These are phyloP conservation scores for Nemania diffusa DNA, from an alignment of 2,329 filamentous ascomycete genomes.

Conservation along the genomic window DNA sequence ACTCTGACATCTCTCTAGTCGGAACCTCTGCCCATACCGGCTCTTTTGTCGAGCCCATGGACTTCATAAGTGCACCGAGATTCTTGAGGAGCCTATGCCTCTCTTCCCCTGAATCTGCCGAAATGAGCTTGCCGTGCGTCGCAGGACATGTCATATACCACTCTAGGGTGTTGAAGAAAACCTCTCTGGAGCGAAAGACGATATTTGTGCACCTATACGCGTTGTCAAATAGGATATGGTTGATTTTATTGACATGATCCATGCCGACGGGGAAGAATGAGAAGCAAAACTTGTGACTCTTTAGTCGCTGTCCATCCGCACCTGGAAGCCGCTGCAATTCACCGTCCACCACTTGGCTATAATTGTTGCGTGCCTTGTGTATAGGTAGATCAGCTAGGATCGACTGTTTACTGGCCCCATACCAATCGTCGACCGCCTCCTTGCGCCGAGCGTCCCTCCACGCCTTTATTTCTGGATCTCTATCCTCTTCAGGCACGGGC, in stretches of 20 bases:
- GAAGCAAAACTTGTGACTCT: conserved; percentile 47
- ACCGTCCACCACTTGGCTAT: conserved; percentile 41
- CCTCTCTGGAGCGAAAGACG: conserved; percentile 42
- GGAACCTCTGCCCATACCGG: conserved; percentile 30
- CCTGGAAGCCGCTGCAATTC: conserved; percentile 22
- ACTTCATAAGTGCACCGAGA: conserved; percentile 30
- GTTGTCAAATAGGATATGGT: conserved; percentile 48
- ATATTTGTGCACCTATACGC: conserved; percentile 39
- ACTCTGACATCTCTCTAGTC: not conserved
- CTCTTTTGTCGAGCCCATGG: conserved; percentile 33
- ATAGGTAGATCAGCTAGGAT: conserved; percentile 46
- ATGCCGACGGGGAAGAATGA: conserved; percentile 43
- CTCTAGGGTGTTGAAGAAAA: conserved; percentile 42
- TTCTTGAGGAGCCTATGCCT: conserved; percentile 25
- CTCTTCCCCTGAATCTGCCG: conserved; percentile 25
- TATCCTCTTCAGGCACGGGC: conserved; percentile 42
- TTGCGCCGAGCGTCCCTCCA: conserved; percentile 21
- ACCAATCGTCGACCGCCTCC: conserved; percentile 23
- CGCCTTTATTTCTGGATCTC: conserved; percentile 22
- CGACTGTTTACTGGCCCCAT: conserved; percentile 30
- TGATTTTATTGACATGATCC: conserved; percentile 48
- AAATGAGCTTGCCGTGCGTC: conserved; percentile 30
- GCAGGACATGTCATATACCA: conserved; percentile 40
- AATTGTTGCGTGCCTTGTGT: conserved; percentile 44
- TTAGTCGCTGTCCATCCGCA: conserved; percentile 30